Evolutionary conservation across 768 basidiomycete genomes (phyloP), one percentile per base, ranked within the genome.

Genomic region (Naganishia randhawae): DNA sequence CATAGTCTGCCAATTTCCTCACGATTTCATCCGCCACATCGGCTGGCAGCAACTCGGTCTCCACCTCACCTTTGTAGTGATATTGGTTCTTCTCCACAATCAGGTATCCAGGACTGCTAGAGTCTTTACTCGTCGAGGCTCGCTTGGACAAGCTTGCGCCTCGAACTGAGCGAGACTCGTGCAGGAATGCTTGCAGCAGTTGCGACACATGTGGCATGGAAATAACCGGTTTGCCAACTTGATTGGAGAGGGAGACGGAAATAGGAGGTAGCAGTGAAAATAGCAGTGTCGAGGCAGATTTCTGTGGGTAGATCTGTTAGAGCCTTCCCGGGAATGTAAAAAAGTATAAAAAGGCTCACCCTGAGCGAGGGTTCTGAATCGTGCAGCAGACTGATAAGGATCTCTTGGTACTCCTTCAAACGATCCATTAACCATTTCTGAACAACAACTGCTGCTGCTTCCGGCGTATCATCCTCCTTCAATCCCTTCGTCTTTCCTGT

Each of bases 351-450:
- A 42, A n/a, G 41, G 80, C 89, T 67, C 74, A 94, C 93, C 37
- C 88, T 83, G 33, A 97, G 76, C 11, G 83, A 80, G 50, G 86
- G 84, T 76, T 97, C 92, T 25, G 88, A 85, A 71, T 92, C 89
- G 75, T 89, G 85, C 71, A 95, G 74, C 32, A 94, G 77, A 1
- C 87, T 85, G 17, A 83, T 84, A 54, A 96, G 82, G 54, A 89
- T 84, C 33, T 86, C 84, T 50, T 87, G 84, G 78, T 88, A 97
- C 1, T 83, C 81, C 63, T 88, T 84, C 57, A 94, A 81, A 50
- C 87, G 83, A 69, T 88, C 90, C 83, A 86, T 86, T 57, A 93
- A 80, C 94, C 94, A 97, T 29, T 83, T 82, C 68, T 82, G 83
- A 19, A 85, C 83, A 19, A 54, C 45, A 9, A 61, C 66, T 27